These are phyloP conservation scores for Wickerhamiella infanticola DNA, from an alignment of 1,139 yeast genomes.

Conservation along the genomic window DNA sequence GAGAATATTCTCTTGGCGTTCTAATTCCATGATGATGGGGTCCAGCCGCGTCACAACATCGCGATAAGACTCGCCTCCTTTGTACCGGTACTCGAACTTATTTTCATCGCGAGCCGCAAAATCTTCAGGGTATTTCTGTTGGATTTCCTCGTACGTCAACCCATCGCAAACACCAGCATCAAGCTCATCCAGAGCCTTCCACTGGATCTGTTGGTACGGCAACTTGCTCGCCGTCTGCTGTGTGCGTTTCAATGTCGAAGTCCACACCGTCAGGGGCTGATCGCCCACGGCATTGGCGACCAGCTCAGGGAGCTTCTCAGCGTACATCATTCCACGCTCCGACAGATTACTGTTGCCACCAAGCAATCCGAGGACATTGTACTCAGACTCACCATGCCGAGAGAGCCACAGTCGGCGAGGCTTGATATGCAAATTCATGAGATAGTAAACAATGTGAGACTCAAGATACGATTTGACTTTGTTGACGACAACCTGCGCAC, in stretches of 20 bases:
- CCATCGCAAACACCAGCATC: constrained; percentile 99
- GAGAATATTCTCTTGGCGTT: constrained; percentile 87
- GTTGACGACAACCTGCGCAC: constrained; percentile 75
- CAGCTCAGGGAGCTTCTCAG: constrained; percentile 64
- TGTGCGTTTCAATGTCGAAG: constrained; percentile 81
- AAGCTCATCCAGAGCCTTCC: constrained; percentile 95
- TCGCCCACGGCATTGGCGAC: constrained; percentile 67
- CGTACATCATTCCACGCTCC: constrained; percentile 75
- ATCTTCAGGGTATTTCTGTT: constrained; percentile 75
- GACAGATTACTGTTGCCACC: constrained; percentile 91
- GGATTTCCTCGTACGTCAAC: constrained; percentile 77
- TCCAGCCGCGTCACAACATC: constrained; percentile 90
- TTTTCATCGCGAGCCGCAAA: constrained; percentile 91
- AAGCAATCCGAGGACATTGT: constrained; percentile 81
- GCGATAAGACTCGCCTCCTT: constrained; percentile 94
- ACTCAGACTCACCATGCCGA: constrained; percentile 89
- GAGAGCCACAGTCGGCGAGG: constrained; percentile 87
- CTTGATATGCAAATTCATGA: constrained; percentile 87
- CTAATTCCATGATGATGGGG: constrained; percentile 95
- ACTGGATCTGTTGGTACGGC: constrained; percentile 70
- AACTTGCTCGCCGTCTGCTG: constrained; percentile 81
- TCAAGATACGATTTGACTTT: constrained; percentile 78
- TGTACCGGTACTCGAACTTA: constrained; percentile 86
- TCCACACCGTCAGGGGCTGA: constrained; percentile 80
- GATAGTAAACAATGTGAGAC: constrained; percentile 84